Base-by-base conservation (phyloP, 495 filamentous ascomycete species). In the Aspergillus avenaceus region DNA sequence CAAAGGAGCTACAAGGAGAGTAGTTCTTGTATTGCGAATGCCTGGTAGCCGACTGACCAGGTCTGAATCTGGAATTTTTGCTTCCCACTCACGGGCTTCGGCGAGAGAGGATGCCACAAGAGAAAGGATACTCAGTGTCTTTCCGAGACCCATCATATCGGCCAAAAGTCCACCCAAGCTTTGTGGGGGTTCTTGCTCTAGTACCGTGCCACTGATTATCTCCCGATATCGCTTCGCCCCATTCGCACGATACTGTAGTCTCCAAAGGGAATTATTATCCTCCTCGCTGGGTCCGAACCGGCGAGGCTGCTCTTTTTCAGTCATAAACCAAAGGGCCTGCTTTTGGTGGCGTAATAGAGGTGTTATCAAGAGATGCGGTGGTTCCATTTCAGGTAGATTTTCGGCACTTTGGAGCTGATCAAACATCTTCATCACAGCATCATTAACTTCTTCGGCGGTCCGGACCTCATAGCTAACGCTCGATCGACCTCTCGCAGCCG, bases 61-160 rank as follows among this genome's bases (percentile, higher is more conserved):
- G 0, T 55, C 43, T 8, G 45, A 48, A 24, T 49, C 40, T 3
- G 71, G 73, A 8, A 55, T 52, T 47, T 48, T 45, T 2, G 49
- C 46, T 12, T 58, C 54, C 70, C 86, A 98, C 8, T 69, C 61
- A 14, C 65, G 51, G 2, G 90, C 80, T 22, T 84, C 74, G 2
- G 66, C 56, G 3, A 86, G 67, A 0, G 88, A 85, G 14, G 73
- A 75, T 2, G 83, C 70, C 13, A 92, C 65, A 19, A 97, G 75
- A 3, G 90, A 86, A 5, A 98, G 73, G 24, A 96, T 86, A 60
- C 87, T 95, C 40, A 98, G 69, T 0, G 93, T 97, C 63, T 98
- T 98, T 5, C 93, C 93, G 13, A 98, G 71, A 29, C 93, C 93
- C 93, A 98, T 98, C 86, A 96, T 90, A 62, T 98, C 93, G 6